Evolutionary conservation across 805 yeast genomes (phyloP).

Genomic region (Phaffomyces antillensis): DNA sequence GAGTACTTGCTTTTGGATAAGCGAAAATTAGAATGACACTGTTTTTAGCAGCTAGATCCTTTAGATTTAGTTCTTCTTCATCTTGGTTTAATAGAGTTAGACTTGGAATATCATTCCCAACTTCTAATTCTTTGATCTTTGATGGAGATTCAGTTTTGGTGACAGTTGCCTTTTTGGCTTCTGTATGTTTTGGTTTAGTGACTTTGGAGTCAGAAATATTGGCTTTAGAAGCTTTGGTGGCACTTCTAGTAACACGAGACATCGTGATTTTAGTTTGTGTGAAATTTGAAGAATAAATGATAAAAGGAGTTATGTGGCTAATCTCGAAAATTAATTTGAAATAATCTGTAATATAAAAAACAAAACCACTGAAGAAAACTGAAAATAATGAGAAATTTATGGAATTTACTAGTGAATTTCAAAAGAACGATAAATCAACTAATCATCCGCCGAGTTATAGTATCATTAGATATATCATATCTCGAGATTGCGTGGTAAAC

Average conservation of each 20-base stretch:
- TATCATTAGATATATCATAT: no score
- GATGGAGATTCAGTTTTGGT: slow-evolving; percentile 2
- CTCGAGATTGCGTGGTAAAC: no score
- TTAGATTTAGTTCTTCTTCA: slow-evolving; percentile 50
- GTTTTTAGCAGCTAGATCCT: slow-evolving; percentile 31
- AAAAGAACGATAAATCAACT: no score
- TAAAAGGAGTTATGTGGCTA: no score
- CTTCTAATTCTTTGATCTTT: slow-evolving; percentile 24
- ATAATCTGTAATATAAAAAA: no score
- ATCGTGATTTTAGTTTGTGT: neutral
- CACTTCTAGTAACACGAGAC: slow-evolving; percentile 10
- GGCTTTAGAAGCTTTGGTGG: slow-evolving; percentile 8
- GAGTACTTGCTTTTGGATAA: slow-evolving; percentile 89
- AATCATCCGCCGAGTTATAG: no score
- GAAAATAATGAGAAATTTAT: no score
- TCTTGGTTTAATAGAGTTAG: slow-evolving; percentile 61
- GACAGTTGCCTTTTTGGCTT: slow-evolving; percentile 14
- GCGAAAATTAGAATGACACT: slow-evolving; percentile 54
- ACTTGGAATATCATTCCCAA: slow-evolving; percentile 65
- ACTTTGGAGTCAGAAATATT: slow-evolving; percentile 13
- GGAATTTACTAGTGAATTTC: no score
- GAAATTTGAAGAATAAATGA: neutral
- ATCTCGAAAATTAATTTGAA: no score
- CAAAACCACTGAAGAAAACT: no score
- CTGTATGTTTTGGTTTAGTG: slow-evolving; percentile 14